Evolutionary conservation across 352 stramenopile genomes (phyloP).

Genomic region (Globisporangium carolinianum): DNA sequence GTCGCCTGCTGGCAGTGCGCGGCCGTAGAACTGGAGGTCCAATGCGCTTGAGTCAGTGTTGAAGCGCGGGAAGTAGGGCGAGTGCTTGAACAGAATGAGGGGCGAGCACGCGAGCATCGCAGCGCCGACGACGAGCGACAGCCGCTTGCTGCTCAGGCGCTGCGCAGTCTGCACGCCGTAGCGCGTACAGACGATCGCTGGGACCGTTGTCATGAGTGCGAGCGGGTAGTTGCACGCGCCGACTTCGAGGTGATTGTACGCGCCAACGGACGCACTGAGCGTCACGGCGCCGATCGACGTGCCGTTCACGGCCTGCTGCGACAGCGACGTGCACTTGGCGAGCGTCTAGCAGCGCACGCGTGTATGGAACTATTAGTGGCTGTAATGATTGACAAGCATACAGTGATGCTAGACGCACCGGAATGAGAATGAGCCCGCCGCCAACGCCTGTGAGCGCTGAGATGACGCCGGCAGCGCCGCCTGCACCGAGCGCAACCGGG

Average conservation of each 20-base stretch:
- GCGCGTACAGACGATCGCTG: constrained; percentile 67
- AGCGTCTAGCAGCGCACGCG: constrained; percentile 31
- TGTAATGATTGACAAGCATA: too few relatives aligned
- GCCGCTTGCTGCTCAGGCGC: constrained; percentile 59
- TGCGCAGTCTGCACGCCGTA: constrained; percentile 77
- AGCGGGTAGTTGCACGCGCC: constrained; percentile 75
- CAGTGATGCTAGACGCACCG: constrained; percentile 21
- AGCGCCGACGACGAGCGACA: constrained; percentile 67
- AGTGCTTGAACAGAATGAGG: constrained; percentile 83
- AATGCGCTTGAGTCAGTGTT: constrained; percentile 41
- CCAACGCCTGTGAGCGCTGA: constrained; percentile 78
- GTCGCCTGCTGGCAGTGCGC: constrained; percentile 1
- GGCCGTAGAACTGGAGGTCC: constrained; percentile 75
- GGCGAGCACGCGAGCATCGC: constrained; percentile 76
- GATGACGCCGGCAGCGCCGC: constrained; percentile 57
- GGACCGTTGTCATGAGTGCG: constrained; percentile 61
- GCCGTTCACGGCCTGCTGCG: constrained; percentile 79
- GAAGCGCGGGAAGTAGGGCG: constrained; percentile 66
- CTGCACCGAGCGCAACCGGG: constrained; percentile 32
- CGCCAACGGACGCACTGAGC: constrained; percentile 52
- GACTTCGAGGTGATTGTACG: constrained; percentile 62
- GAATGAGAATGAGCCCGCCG: constrained; percentile 79
- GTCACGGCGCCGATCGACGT: constrained; percentile 79
- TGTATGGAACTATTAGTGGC: too few relatives aligned
- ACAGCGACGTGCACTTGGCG: constrained; percentile 70